Evolutionary conservation across 169 alveolate genomes (phyloP).

Genomic region (Besnoitia besnoiti): DNA sequence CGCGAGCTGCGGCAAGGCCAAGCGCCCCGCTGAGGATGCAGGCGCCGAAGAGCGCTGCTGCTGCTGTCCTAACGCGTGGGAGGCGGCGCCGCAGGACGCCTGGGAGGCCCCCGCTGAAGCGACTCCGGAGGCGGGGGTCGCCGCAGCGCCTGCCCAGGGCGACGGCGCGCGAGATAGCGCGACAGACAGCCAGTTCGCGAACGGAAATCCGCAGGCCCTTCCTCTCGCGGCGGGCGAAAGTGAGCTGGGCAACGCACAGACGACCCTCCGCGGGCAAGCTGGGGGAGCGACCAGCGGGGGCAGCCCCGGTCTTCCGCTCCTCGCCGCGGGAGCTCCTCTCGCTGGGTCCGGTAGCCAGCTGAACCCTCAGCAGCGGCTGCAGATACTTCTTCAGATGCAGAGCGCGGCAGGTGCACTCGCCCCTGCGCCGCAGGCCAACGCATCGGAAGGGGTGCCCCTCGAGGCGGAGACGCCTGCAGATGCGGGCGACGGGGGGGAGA

Average conservation of each 20-base stretch:
- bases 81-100: slow-evolving; percentile 68
- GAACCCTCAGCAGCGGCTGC: slow-evolving; percentile 60
- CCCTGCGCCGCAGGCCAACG: background rate
- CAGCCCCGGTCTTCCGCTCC: slow-evolving; percentile 50
- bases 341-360: slow-evolving; percentile 42
- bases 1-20: slow-evolving; percentile 61
- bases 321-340: slow-evolving; percentile 41
- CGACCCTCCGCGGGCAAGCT: slow-evolving; percentile 45
- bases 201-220: too few relatives aligned
- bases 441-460: background rate
- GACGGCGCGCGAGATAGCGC: background rate
- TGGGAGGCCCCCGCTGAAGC: slow-evolving; percentile 61
- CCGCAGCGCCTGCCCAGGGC: background rate
- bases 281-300: slow-evolving; percentile 23
- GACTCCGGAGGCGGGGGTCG: slow-evolving; percentile 23
- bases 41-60: slow-evolving; percentile 39
- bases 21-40: slow-evolving; percentile 61
- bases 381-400: slow-evolving; percentile 56
- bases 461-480: background rate
- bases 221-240: too few relatives aligned
- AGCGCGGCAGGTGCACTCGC: slow-evolving; percentile 3
- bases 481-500: background rate
- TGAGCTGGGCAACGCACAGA: too few relatives aligned
- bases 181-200: background rate
- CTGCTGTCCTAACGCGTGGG: slow-evolving; percentile 61